These are phyloP conservation scores for Draba incana DNA, from an alignment of 345 rosid species.

Conservation along the genomic window DNA sequence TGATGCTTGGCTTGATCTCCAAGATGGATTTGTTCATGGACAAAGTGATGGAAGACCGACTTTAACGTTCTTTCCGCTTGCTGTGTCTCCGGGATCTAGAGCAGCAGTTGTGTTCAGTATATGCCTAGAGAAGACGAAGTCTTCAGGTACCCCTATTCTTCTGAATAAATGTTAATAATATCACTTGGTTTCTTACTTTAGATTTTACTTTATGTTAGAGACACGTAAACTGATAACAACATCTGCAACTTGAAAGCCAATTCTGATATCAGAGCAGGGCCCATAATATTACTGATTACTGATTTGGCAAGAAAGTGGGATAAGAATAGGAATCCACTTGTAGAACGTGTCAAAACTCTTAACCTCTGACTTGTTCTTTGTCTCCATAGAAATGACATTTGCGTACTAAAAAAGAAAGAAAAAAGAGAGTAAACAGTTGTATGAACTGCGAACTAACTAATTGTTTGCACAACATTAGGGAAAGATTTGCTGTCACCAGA, in stretches of 20 bases:
- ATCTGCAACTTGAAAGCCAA: slow-evolving; percentile 23
- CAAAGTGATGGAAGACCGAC: slow-evolving; percentile 79
- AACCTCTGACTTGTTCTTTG: too few species aligned
- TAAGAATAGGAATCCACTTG: slow-evolving; percentile 7
- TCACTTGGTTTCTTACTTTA: slow-evolving; percentile 13
- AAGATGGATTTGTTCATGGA: slow-evolving; percentile 85
- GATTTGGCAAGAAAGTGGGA: slow-evolving; percentile 14
- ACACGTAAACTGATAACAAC: slow-evolving; percentile 13
- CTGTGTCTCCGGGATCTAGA: slow-evolving; percentile 76
- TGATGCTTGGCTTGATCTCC: slow-evolving; percentile 96
- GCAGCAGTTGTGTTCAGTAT: slow-evolving; percentile 79
- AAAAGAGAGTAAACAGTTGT: not conserved
- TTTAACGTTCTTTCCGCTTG: slow-evolving; percentile 77
- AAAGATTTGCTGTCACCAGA: slow-evolving; percentile 48
- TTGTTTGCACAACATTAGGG: slow-evolving; percentile 50
- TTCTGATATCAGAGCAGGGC: slow-evolving; percentile 5
- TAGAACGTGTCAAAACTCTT: slow-evolving; percentile 14
- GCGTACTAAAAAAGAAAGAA: not conserved
- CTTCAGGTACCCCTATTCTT: slow-evolving; percentile 53
- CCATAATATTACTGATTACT: slow-evolving; percentile 1
- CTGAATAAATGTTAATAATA: slow-evolving; percentile 8
- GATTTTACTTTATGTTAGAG: slow-evolving; percentile 8
- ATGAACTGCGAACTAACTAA: slow-evolving; percentile 19
- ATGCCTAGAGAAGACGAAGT: slow-evolving; percentile 54
- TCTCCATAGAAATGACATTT: not conserved